Base-by-base conservation (phyloP, 1,284 basidiomycete genomes). In the Pyrrhoderma noxium region DNA sequence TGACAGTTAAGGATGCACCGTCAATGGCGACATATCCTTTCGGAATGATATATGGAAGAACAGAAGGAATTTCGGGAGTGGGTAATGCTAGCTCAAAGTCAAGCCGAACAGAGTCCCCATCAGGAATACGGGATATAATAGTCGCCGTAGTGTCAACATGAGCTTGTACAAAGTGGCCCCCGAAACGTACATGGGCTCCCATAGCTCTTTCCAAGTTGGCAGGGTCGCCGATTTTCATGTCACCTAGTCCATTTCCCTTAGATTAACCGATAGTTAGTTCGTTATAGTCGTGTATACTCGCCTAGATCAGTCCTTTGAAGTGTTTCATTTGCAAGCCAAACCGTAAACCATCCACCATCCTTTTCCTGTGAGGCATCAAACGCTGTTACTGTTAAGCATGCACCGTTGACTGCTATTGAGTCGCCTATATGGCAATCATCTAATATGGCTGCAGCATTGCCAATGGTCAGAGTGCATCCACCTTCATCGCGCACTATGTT, bases 91-190 rank as follows among this genome's bases (percentile, higher is more conserved):
- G 76, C 62, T 82, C 76, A 71, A 94, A 97, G 49, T 74, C 78
- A 61, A 91, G 72, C 31, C 89, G 84, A 57, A 96, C 65, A 8
- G 93, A 96, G 62, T 95, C 91, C 13, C 92, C 93, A 61, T 97
- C 96, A 9, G 76, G 72, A 3, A 66, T 70, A 44, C 78, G 79
- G 9, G 78, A 76, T 37, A 84, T 63, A 51, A 97, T 75, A 0
- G 72, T 85, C 2, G 89, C 93, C 1, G 92, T 95, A 3, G 80
- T 82, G 63, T 99, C 96, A 56, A 99, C 89, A 66, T 97, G 93
- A 18, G 89, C 93, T 90, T 98, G 95, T 4, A 99, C 96, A 65
- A 97, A 94, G 66, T 99, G 95, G 4, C 95, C 95, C 23, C 95
- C 95, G 62, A 99, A 97, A 41, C 95, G 76, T 8, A 83, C 84